A percentile compares a stretch with the other conserved stretches of the same genome.
Conservation (phyloP, 2,329 filamentous ascomycete genomes). For the Colletotrichum tofieldiae region DNA sequence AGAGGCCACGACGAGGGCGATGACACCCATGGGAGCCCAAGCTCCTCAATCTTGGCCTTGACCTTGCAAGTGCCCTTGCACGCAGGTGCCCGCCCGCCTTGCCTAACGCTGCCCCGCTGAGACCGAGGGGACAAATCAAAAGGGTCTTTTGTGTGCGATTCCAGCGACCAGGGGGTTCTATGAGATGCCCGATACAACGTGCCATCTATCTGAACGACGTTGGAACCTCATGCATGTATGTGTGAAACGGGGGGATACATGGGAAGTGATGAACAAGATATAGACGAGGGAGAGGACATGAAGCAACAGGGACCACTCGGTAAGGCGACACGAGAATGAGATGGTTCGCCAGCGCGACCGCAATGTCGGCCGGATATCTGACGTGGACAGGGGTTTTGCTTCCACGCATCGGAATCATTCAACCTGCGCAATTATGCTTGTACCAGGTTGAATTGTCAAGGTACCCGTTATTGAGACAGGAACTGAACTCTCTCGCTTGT, state of each 20-base stretch:
- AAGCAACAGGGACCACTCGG: background rate
- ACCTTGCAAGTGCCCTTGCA: background rate
- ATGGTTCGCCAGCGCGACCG: background rate
- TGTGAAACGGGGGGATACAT: background rate
- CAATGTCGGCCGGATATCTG: background rate
- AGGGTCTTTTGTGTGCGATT: background rate
- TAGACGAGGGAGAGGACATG: background rate
- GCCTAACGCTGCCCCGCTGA: constrained; percentile 1
- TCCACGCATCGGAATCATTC: background rate
- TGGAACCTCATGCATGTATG: background rate
- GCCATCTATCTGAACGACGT: background rate
- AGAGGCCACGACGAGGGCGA: background rate
- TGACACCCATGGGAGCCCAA: background rate
- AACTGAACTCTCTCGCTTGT: background rate
- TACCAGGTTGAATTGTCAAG: background rate
- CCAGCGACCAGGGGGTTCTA: background rate
- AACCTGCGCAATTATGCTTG: background rate
- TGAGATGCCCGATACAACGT: constrained; percentile 9
- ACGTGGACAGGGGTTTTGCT: no score
- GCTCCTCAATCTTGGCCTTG: background rate
- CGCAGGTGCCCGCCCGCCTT: background rate
- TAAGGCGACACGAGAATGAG: no score
- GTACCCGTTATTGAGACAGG: background rate
- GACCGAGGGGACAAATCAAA: constrained; percentile 23
- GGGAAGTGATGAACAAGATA: background rate